Evolutionary conservation across 441 rosid species (phyloP).

Genomic region (Gossypium armourianum): DNA sequence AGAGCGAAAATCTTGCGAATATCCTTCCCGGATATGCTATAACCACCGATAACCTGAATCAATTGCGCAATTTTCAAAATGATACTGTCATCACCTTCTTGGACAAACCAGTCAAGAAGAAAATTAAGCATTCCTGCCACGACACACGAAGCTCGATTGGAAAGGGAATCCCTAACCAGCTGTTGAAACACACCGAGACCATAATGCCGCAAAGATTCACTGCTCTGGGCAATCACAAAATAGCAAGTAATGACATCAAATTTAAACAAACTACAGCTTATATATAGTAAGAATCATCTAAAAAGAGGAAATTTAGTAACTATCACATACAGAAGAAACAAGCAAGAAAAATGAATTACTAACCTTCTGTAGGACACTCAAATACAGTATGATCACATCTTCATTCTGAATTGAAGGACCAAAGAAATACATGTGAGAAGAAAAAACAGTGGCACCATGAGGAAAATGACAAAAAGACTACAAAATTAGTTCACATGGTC

Average conservation of each 20-base stretch:
- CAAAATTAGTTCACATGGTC: slow-evolving; percentile 6
- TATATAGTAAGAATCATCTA: background rate
- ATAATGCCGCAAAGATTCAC: slow-evolving; percentile 75
- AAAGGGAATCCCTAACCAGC: slow-evolving; percentile 83
- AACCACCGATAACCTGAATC: slow-evolving; percentile 91
- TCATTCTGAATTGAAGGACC: slow-evolving; percentile 58
- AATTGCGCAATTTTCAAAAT: slow-evolving; percentile 78
- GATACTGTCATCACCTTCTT: slow-evolving; percentile 65
- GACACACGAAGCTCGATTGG: slow-evolving; percentile 88
- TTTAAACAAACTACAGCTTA: background rate
- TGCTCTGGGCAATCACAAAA: slow-evolving; percentile 97
- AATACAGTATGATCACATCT: slow-evolving; percentile 86
- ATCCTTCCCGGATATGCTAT: slow-evolving; percentile 98
- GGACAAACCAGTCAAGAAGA: slow-evolving; percentile 94
- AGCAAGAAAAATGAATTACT: slow-evolving; percentile 23
- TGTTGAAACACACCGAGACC: slow-evolving; percentile 82
- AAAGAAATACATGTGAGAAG: slow-evolving; percentile 14
- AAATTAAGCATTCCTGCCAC: slow-evolving; percentile 92
- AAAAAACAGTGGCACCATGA: background rate
- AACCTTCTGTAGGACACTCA: slow-evolving; percentile 94
- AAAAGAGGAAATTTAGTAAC: slow-evolving; percentile 1
- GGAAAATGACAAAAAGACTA: background rate
- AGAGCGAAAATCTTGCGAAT: slow-evolving; percentile 92
- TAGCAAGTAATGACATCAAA: slow-evolving; percentile 30
- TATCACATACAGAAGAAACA: background rate